Base-by-base conservation (phyloP, 2,329 filamentous ascomycete genomes). In the Rhynchosporium graminicola region DNA sequence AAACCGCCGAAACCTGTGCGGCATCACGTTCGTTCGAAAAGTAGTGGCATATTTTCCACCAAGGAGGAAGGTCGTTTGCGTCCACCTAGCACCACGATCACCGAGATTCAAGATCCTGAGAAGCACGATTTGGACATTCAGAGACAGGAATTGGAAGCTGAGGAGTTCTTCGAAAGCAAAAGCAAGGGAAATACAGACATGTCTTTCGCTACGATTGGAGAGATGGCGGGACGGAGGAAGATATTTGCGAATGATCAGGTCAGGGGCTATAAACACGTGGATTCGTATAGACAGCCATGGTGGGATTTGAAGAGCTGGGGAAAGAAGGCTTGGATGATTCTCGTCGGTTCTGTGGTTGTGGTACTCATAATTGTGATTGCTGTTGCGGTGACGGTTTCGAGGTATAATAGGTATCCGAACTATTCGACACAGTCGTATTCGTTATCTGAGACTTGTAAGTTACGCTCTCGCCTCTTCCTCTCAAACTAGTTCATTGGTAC, bases 271-370 rank as follows among this genome's bases (percentile, higher is more conserved):
- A 63, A 71, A 51, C 36, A 51, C n/a, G 60, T 65, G 3, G 64
- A 61, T 54, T 64, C 63, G 5, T 57, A 65, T 29, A 45, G 57
- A 10, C 66, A 65, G 13, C 57, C 55, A 20, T 76, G 74, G 76
- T 84, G 79, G 73, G 77, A 85, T 64, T 79, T 80, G 0, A 76
- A 77, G 56, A 77, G 77, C 52, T 88, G 85, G 85, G 75, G 79
- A 46, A 80, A 80, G 70, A 80, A 78, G 62, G 77, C 75, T 10
- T 87, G 81, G 80, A 71, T 78, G 28, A 74, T 78, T 40, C 69
- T 82, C 5, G 77, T 67, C 3, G 70, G 75, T 0, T 66, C 77
- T 1, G 60, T 79, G 1, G 74, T 74, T 29, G 64, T 79, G 40
- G 67, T 81, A 8, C 71, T 87, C 13, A 69, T 83, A 46, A 74